phyloP scores from a whole-genome alignment of 768 basidiomycete species.

The Leccinum olivaceopallidum region DNA sequence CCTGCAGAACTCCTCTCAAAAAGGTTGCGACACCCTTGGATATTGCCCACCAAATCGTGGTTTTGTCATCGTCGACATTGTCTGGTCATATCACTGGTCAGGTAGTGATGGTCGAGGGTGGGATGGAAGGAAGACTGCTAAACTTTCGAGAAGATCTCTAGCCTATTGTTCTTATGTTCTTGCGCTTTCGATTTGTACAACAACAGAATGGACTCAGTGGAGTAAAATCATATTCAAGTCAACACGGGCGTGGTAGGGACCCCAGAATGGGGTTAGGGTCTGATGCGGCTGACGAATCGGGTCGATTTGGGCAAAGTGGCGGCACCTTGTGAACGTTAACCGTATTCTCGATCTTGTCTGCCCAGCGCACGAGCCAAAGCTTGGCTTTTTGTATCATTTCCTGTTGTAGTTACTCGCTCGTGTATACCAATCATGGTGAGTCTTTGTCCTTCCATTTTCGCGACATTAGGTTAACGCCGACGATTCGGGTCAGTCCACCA shows the following conservation, averaged over 20 bases:
- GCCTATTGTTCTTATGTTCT: not conserved
- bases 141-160: conserved; percentile 40
- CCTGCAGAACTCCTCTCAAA: conserved; percentile 61
- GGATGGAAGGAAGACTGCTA: conserved; percentile 72
- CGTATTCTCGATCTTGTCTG: conserved; percentile 11
- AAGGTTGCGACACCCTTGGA: conserved; percentile 65
- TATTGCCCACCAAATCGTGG: conserved; percentile 61
- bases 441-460: not conserved
- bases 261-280: conserved; percentile 27
- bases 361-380: not conserved
- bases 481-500: conserved; percentile 67
- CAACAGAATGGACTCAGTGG: not conserved
- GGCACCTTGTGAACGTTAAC: not conserved
- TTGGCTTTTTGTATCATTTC: not conserved
- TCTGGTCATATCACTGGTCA: conserved; percentile 76
- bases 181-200: not conserved
- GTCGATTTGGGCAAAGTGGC: conserved; percentile 1
- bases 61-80: conserved; percentile 57
- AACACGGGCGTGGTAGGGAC: not conserved
- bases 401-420: not conserved
- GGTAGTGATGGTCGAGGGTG: conserved; percentile 70
- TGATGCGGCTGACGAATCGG: conserved; percentile 24
- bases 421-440: conserved; percentile 24
- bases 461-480: not conserved
- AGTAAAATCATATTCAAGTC: not conserved